Evolutionary conservation across 345 rosid genomes (phyloP).

Genomic region (Salix purpurea): DNA sequence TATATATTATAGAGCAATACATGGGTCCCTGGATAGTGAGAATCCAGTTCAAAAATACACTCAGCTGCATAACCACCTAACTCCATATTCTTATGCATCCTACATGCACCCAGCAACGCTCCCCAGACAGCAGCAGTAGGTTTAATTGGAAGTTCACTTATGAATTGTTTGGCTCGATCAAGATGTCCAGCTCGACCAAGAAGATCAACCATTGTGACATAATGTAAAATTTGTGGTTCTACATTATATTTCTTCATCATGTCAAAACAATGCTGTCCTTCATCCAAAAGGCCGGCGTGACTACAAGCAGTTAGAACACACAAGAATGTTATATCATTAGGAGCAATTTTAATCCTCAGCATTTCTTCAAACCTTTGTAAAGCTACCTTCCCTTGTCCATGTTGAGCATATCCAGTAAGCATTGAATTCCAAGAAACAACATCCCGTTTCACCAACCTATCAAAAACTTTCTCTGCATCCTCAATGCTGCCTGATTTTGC

Average conservation of each 20-base stretch:
- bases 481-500: conserved; percentile 60
- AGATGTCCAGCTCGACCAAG: conserved; percentile 60
- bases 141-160: conserved; percentile 49
- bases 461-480: conserved; percentile 50
- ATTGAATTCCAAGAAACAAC: conserved; percentile 63
- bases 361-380: conserved; percentile 41
- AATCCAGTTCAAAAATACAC: conserved; percentile 48
- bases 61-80: conserved; percentile 59
- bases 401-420: conserved; percentile 52
- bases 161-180: conserved; percentile 42
- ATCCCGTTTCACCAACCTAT: conserved; percentile 41
- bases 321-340: conserved; percentile 55
- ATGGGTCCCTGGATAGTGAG: conserved; percentile 50
- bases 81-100: conserved; percentile 60
- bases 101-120: conserved; percentile 61
- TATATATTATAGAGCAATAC: conserved; percentile 57
- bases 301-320: conserved; percentile 63
- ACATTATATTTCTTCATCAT: conserved; percentile 44
- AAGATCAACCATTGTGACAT: conserved; percentile 60
- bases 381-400: conserved; percentile 46
- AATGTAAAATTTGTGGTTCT: conserved; percentile 41
- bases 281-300: conserved; percentile 52
- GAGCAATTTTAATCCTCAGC: conserved; percentile 38
- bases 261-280: conserved; percentile 49
- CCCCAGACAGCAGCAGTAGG: conserved; percentile 60